These are phyloP conservation scores for Erodium moschatum DNA, from an alignment of 441 rosid species.

Conservation along the genomic window DNA sequence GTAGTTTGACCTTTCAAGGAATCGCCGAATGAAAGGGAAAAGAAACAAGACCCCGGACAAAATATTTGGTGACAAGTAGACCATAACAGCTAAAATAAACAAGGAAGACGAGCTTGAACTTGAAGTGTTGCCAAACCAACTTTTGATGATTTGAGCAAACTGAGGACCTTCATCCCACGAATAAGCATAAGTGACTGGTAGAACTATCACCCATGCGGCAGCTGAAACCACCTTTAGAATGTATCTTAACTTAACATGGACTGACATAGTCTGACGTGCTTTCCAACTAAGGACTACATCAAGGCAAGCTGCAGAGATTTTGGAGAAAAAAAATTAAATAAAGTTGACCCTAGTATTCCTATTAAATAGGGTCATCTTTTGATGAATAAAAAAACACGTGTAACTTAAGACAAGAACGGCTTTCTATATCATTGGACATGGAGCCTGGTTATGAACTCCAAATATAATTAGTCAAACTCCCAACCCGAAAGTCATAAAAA, in stretches of 20 bases:
- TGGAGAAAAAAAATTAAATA: conserved; percentile 7
- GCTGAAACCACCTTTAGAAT: conserved; percentile 88
- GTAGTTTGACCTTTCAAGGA: conserved; percentile 87
- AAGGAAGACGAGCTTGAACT: conserved; percentile 66
- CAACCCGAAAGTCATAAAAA: no score
- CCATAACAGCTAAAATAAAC: conserved; percentile 72
- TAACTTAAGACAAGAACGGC: no score
- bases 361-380: no score
- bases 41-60: conserved; percentile 74
- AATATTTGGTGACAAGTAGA: conserved; percentile 91
- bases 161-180: conserved; percentile 82
- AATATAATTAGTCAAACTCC: no score
- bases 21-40: conserved; percentile 80
- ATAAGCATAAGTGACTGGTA: conserved; percentile 90
- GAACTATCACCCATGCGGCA: conserved; percentile 91
- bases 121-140: conserved; percentile 83
- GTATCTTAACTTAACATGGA: conserved; percentile 91
- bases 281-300: conserved; percentile 93
- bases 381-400: no score
- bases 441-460: no score
- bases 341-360: no score
- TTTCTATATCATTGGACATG: no score
- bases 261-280: conserved; percentile 78
- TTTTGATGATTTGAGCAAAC: conserved; percentile 78
- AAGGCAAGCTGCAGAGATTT: conserved; percentile 62